phyloP scores from a whole-genome alignment of 352 stramenopile genomes.

The Achlya hypogyna region DNA sequence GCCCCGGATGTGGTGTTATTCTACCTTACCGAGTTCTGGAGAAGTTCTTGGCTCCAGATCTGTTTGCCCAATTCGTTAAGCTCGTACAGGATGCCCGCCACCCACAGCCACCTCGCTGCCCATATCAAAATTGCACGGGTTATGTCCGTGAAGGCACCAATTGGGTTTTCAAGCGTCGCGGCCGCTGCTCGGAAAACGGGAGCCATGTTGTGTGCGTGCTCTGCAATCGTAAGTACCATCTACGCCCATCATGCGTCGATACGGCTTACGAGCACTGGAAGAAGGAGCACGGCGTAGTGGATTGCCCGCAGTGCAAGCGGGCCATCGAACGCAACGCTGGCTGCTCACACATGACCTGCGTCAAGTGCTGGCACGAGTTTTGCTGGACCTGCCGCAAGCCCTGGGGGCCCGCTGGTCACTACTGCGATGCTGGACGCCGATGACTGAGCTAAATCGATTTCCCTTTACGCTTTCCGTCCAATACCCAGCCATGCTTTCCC shows the following conservation, averaged over 20 bases:
- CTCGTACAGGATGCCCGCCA: not conserved
- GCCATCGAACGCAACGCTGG: too few species aligned
- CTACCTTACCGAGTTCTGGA: not conserved
- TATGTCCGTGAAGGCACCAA: not conserved
- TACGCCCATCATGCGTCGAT: not conserved
- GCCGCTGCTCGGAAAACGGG: not conserved
- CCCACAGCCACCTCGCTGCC: not conserved
- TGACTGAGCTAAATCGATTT: too few species aligned
- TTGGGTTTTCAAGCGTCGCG: not conserved
- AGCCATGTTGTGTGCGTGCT: not conserved
- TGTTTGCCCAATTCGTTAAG: not conserved
- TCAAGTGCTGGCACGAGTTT: too few species aligned
- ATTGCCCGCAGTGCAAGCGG: slow-evolving; percentile 2
- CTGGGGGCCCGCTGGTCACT: too few species aligned
- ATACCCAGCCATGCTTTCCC: too few species aligned
- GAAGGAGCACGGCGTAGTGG: not conserved
- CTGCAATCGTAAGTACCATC: not conserved
- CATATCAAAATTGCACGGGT: not conserved
- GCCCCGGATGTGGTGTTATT: not conserved
- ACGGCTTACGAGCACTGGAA: not conserved
- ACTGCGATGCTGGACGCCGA: too few species aligned
- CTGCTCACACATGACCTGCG: too few species aligned
- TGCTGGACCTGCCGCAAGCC: too few species aligned
- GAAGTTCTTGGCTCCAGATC: not conserved
- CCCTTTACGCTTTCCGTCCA: too few species aligned